Percentiles rank a stretch among this genome's conserved stretches.
Evolutionary conservation across 352 stramenopile genomes (phyloP).

Genomic region (Pythium dissimile): DNA sequence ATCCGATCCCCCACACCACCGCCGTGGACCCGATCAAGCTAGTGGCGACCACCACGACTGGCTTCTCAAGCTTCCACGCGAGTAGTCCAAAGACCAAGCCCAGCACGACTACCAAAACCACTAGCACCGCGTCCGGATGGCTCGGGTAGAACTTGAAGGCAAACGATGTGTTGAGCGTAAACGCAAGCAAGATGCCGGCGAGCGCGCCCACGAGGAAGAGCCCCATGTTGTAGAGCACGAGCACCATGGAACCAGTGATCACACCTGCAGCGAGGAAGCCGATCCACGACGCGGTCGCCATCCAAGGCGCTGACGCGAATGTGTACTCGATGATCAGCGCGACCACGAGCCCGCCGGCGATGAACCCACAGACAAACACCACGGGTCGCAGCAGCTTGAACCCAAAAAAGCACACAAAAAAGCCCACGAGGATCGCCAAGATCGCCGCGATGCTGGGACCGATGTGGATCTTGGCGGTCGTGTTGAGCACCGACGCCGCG

Average conservation of each 20-base stretch:
- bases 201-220: conserved; percentile 42
- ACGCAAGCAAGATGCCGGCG: conserved; percentile 38
- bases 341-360: conserved; percentile 39
- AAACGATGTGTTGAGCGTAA: conserved; percentile 49
- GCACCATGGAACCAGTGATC: conserved; percentile 28
- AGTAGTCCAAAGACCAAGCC: conserved; percentile 35
- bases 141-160: conserved; percentile 30
- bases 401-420: conserved; percentile 30
- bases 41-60: conserved; percentile 50
- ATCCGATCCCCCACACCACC: conserved; percentile 44
- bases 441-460: conserved; percentile 33
- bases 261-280: conserved; percentile 40
- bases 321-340: conserved; percentile 29
- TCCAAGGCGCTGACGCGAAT: conserved; percentile 29
- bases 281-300: conserved; percentile 46
- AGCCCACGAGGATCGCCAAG: conserved; percentile 28
- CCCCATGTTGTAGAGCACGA: conserved; percentile 45
- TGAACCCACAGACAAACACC: conserved; percentile 42
- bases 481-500: conserved; percentile 25
- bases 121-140: conserved; percentile 41
- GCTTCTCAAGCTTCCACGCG: conserved; percentile 47
- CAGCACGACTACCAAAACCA: conserved; percentile 42
- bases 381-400: conserved; percentile 38
- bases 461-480: conserved; percentile 27
- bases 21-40: conserved; percentile 43